A percentile compares a stretch with the other conserved stretches of the same genome.
Conservation (phyloP, 2,329 filamentous ascomycete species). For the Penicillium sp. region DNA sequence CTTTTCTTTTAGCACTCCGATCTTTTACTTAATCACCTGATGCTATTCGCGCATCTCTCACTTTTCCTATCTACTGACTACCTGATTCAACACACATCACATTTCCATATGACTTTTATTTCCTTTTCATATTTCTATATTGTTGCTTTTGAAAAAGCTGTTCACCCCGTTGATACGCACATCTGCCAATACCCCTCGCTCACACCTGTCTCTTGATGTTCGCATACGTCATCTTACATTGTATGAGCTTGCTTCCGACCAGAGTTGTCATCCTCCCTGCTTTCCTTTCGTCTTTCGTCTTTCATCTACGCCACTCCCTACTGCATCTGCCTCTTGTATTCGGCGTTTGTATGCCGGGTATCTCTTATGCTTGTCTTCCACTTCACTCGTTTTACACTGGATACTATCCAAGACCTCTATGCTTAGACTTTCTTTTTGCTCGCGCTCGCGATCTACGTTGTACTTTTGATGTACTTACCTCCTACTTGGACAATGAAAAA, state of each 20-base stretch:
- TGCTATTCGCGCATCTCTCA: not conserved
- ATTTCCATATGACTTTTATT: constrained; percentile 7
- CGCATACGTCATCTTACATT: not conserved
- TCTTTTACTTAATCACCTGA: constrained; percentile 11
- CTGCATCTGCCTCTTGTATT: not conserved
- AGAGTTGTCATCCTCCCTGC: not conserved
- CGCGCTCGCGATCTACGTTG: not conserved
- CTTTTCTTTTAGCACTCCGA: not conserved
- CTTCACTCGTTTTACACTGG: not conserved
- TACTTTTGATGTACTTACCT: constrained; percentile 1
- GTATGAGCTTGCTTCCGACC: constrained; percentile 1
- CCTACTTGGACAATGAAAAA: not conserved
- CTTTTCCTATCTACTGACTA: not conserved
- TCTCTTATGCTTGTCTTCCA: not conserved
- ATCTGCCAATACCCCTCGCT: constrained; percentile 22
- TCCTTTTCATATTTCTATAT: constrained; percentile 8
- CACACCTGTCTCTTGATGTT: not conserved
- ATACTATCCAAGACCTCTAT: not conserved
- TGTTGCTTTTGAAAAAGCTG: constrained; percentile 20
- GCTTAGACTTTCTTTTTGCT: not conserved
- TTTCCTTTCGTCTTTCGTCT: not conserved
- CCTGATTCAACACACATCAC: not conserved
- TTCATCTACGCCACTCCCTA: not conserved
- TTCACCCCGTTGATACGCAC: constrained; percentile 17
- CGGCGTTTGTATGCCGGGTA: not conserved